Evolutionary conservation across 176 grass and related monocot species (phyloP).

Genomic region (Metroxylon sagu): DNA sequence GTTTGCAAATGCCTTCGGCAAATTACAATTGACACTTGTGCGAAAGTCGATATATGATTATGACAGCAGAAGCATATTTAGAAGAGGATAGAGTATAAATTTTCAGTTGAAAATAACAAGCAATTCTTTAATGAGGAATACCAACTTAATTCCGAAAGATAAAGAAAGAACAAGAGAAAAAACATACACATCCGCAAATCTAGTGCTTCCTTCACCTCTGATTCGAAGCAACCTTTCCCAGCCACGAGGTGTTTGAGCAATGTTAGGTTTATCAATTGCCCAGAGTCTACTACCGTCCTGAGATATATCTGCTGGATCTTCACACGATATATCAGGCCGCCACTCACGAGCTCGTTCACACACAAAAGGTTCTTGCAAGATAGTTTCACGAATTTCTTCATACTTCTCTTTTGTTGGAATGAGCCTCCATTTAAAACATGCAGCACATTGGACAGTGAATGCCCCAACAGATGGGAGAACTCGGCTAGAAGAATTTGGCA

Average conservation of each 20-base stretch:
- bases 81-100: too few species aligned
- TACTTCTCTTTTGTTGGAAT: constrained; percentile 62
- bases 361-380: constrained; percentile 37
- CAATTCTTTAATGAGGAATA: too few species aligned
- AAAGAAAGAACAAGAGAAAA: constrained; percentile 11
- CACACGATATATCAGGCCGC: constrained; percentile 49
- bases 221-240: constrained; percentile 63
- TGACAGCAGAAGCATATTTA: too few species aligned
- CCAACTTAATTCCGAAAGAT: not conserved
- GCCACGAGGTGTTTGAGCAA: constrained; percentile 39
- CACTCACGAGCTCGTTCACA: constrained; percentile 48
- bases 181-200: constrained; percentile 68
- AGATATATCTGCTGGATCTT: constrained; percentile 50
- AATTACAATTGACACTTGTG: too few species aligned
- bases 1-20: too few species aligned
- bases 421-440: constrained; percentile 65
- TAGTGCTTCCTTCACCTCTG: constrained; percentile 45
- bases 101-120: too few species aligned
- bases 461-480: constrained; percentile 41
- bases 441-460: constrained; percentile 62
- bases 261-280: constrained; percentile 62
- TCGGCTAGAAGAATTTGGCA: constrained; percentile 7
- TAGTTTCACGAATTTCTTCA: constrained; percentile 52
- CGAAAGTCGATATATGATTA: too few species aligned
- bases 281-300: constrained; percentile 50